Evolutionary conservation across 73 alveolate genomes (phyloP), one percentile per base, ranked within the genome.

Genomic region (Durusdinium trenchii): DNA sequence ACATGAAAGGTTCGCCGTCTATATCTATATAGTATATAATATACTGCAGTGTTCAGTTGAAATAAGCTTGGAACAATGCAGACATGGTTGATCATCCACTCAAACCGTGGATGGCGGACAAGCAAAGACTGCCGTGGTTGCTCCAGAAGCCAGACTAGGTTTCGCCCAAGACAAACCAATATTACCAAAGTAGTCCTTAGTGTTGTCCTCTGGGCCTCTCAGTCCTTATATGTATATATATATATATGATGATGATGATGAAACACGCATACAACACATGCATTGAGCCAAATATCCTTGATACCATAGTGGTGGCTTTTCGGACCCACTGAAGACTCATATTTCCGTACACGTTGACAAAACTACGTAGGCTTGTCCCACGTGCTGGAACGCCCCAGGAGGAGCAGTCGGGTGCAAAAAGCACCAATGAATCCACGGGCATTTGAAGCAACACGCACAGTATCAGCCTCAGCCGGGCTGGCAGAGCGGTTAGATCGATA

Each of bases 321-420:
- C 12, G 18, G 36, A 73, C 85, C 85, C 85, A 73, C 42, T n/a
- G 18, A 48, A 73, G 52, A 36, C 9, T 6, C 7, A 38, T 2
- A 1, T 38, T 35, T 9, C 85, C 85, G 42, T 2, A 38, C 85
- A 73, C 85, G 35, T 73, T 73, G 52, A 73, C 42, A n/a, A 1
- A 73, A 6, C 52, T 38, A 38, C 85, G 10, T 35, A 12, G 6
- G 28, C 52, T 38, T 1, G 85, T 73, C 30, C 85, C 85, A 26
- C 85, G n/a, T 35, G 85, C 85, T 40, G 85, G 85, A 48, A 73
- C 1, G 48, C 85, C 85, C 85, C 85, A 73, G 85, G 52, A 38
- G 50, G 54, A 36, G 28, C 85, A 73, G 42, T 73, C 85, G 1
- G 85, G 85, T 4, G 85, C 85, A 30, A 73, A 0, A 12, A 73